Conservation (phyloP, 2,329 filamentous ascomycete species). For the Beauveria sp. region DNA sequence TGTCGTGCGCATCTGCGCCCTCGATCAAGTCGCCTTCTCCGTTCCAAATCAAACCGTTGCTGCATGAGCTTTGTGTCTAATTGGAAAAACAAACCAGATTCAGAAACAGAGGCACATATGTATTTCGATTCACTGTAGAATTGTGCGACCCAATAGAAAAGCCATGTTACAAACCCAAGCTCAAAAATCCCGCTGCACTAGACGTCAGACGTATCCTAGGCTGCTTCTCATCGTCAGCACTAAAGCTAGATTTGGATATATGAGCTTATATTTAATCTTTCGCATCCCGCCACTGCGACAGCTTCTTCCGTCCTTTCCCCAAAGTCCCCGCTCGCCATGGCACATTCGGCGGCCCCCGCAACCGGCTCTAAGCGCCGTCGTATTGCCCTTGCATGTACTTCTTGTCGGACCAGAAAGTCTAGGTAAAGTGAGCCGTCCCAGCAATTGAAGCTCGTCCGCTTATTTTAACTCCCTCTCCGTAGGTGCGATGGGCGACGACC, state of each 20-base stretch:
- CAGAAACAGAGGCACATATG: no score
- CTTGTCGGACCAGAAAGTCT: slow-evolving; percentile 19
- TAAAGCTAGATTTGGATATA: background rate
- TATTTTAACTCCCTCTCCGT: background rate
- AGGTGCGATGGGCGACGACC: slow-evolving; percentile 19
- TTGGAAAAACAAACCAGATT: no score
- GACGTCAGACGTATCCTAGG: background rate
- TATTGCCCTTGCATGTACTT: slow-evolving; percentile 18
- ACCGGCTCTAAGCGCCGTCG: slow-evolving; percentile 11
- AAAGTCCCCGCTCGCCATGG: slow-evolving; percentile 5
- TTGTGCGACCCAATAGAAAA: no score
- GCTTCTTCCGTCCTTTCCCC: slow-evolving; percentile 3
- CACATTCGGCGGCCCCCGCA: background rate
- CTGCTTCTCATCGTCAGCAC: background rate
- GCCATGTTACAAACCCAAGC: no score
- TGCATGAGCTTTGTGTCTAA: no score
- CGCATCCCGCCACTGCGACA: background rate
- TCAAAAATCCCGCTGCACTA: background rate
- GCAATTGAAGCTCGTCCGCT: background rate
- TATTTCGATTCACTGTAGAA: no score
- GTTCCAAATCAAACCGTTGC: no score
- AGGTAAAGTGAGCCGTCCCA: slow-evolving; percentile 7
- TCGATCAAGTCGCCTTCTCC: no score
- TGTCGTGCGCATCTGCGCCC: no score
- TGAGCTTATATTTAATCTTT: background rate